Percentiles rank a stretch among this genome's conserved stretches.
Evolutionary conservation across 2,329 filamentous ascomycete species (phyloP).

Genomic region (Pseudocercospora fuligena): DNA sequence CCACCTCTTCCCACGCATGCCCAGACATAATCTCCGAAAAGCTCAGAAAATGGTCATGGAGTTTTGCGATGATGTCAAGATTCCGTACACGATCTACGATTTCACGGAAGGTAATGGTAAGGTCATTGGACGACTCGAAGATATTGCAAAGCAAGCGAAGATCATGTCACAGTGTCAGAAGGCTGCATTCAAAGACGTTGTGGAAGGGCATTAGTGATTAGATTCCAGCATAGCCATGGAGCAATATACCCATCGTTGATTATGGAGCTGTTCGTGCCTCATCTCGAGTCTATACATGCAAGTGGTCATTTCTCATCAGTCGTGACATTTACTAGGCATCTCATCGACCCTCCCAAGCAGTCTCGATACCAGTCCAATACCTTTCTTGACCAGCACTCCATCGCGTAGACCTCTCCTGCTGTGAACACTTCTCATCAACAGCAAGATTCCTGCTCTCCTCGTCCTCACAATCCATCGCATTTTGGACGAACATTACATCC

Average conservation of each 20-base stretch:
- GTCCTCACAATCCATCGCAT: conserved; percentile 15
- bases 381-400: conserved; percentile 38
- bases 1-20: conserved; percentile 71
- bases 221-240: background rate
- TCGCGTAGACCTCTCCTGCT: background rate
- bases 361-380: conserved; percentile 38
- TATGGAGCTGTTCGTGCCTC: background rate
- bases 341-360: conserved; percentile 34
- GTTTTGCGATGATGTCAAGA: conserved; percentile 67
- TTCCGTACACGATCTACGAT: conserved; percentile 65
- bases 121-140: conserved; percentile 59
- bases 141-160: conserved; percentile 65
- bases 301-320: background rate
- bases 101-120: conserved; percentile 68
- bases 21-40: conserved; percentile 68
- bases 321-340: background rate
- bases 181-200: conserved; percentile 38
- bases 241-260: background rate
- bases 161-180: conserved; percentile 62
- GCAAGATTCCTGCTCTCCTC: conserved; percentile 30
- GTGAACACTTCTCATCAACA: conserved; percentile 16
- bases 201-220: conserved; percentile 34
- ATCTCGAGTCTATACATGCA: background rate
- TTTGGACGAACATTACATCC: conserved; percentile 38
- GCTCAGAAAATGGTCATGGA: conserved; percentile 65